A percentile compares a stretch with the other conserved stretches of the same genome.
Evolutionary conservation across 169 alveolate species (phyloP).

Genomic region (Plasmodium adleri): DNA sequence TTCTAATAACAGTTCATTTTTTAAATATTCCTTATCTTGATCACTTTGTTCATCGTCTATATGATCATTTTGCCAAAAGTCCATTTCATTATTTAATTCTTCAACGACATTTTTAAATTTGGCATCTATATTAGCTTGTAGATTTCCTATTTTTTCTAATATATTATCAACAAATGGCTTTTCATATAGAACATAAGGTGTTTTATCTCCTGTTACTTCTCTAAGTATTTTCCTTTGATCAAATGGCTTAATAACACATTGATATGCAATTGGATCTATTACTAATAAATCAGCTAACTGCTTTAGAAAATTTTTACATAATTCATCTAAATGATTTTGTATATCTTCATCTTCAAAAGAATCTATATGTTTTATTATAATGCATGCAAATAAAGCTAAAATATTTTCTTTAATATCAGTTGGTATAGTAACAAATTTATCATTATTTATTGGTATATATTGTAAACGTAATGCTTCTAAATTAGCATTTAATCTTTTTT

Average conservation of each 20-base stretch:
- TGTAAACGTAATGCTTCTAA: slow-evolving; percentile 73
- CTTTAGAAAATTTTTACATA: slow-evolving; percentile 45
- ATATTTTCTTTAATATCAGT: slow-evolving; percentile 61
- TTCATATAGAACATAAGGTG: slow-evolving; percentile 37
- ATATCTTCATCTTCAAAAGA: slow-evolving; percentile 63
- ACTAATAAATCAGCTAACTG: slow-evolving; percentile 43
- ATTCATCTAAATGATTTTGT: slow-evolving; percentile 54
- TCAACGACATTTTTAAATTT: slow-evolving; percentile 65
- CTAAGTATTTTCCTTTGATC: slow-evolving; percentile 51
- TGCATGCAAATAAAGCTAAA: slow-evolving; percentile 70
- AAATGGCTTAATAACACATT: slow-evolving; percentile 53
- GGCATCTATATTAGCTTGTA: slow-evolving; percentile 31
- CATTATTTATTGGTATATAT: slow-evolving; percentile 71
- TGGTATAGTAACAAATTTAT: slow-evolving; percentile 50
- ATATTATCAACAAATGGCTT: slow-evolving; percentile 73
- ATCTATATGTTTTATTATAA: slow-evolving; percentile 63
- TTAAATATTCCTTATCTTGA: slow-evolving; percentile 1
- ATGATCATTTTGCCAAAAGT: slow-evolving; percentile 74
- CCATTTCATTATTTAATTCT: slow-evolving; percentile 71
- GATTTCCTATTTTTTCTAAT: slow-evolving; percentile 29
- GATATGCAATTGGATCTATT: slow-evolving; percentile 63
- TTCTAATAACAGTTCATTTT: slow-evolving; percentile 12
- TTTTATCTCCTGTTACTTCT: slow-evolving; percentile 63
- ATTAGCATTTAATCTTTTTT: slow-evolving; percentile 62
- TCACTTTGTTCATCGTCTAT: slow-evolving; percentile 19